Evolutionary conservation across 2,329 filamentous ascomycete species (phyloP), one percentile per base, ranked within the genome.

Genomic region (Leptographium lundbergii): DNA sequence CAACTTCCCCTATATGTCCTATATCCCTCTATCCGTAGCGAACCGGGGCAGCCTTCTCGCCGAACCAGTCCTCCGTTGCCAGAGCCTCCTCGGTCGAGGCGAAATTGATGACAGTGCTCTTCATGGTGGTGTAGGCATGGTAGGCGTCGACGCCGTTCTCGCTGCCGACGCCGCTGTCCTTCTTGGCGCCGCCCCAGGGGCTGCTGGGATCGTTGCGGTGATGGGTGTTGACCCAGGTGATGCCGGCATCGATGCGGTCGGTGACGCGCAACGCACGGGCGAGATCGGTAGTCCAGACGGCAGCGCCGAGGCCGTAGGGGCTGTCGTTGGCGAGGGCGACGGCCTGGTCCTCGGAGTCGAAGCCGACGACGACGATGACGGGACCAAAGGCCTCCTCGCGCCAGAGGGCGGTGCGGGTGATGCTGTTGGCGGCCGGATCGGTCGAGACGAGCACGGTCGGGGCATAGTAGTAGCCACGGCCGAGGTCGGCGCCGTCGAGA

Each of bases 301-400:
- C 87, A 27, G 88, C 86, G 58, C 88, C 88, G 32, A 94, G 80
- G 62, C 87, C 88, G 70, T 89, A 92, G 62, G 79, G 86, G 67
- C 81, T 87, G 71, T 81, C 78, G 77, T 94, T 92, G 61, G 84
- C 88, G 54, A 88, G 73, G 58, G 75, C 74, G 66, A 92, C 79
- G 50, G 83, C 88, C 56, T 91, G 83, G 25, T 82, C 82, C 73
- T 89, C 86, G 64, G 78, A 84, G 69, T 85, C 84, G 75, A 94
- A 92, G 65, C 86, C 87, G 66, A 82, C 80, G 64, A 94, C 81
- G 57, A 86, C 80, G 69, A 88, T 85, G 47, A 91, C 88, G 10
- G 89, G 89, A 24, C 89, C 89, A 70, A 94, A 94, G 61, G 90
- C 89, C 71, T 94, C 89, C 69, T 91, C 86, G 65, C 82, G 80